These are phyloP conservation scores for Lyophyllum atratum DNA, from an alignment of 768 basidiomycete species.

Conservation along the genomic window DNA sequence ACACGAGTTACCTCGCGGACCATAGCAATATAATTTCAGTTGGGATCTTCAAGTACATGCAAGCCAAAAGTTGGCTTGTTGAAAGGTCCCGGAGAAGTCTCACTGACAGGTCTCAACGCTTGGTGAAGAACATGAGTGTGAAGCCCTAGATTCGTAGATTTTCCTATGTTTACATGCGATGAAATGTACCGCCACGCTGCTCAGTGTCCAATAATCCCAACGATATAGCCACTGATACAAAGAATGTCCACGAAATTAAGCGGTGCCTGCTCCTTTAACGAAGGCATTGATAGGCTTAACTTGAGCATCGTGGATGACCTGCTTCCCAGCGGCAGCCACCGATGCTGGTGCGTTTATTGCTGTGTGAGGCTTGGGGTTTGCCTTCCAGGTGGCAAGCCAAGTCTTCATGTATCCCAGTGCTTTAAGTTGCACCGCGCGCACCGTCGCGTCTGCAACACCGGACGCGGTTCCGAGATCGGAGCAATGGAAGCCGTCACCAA, in stretches of 20 bases:
- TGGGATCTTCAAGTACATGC: too few relatives aligned
- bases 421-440: conserved; percentile 54
- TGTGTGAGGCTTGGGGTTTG: conserved; percentile 8
- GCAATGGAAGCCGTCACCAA: conserved; percentile 68
- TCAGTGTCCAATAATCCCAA: too few relatives aligned
- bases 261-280: conserved; percentile 28
- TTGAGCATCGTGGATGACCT: background rate
- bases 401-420: conserved; percentile 52
- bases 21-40: too few relatives aligned
- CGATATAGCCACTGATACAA: background rate
- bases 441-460: conserved; percentile 49
- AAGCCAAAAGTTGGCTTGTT: too few relatives aligned
- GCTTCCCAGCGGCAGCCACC: background rate
- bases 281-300: conserved; percentile 38
- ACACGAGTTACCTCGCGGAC: too few relatives aligned
- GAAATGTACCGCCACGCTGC: too few relatives aligned
- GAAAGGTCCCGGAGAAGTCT: too few relatives aligned
- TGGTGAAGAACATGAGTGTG: too few relatives aligned
- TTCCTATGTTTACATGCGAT: too few relatives aligned
- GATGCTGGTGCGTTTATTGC: background rate
- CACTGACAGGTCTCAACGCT: too few relatives aligned
- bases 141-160: too few relatives aligned
- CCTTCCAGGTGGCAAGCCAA: conserved; percentile 57
- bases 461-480: conserved; percentile 52
- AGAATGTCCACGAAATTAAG: conserved; percentile 8